phyloP scores from a whole-genome alignment of 306 rosid genomes.

The Gastrolobium villosum region DNA sequence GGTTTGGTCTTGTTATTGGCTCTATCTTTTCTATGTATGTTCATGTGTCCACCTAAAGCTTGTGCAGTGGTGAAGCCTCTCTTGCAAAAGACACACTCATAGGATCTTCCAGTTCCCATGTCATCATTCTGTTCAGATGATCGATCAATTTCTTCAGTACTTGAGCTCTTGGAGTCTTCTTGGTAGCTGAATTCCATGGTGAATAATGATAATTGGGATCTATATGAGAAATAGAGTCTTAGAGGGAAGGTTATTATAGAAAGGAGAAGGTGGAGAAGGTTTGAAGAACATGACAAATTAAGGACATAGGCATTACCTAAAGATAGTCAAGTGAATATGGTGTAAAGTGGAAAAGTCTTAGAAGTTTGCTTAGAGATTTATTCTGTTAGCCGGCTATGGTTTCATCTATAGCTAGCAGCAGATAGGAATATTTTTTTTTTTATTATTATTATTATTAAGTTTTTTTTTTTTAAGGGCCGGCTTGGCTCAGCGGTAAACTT shows the following conservation, averaged over 20 bases:
- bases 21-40: slow-evolving; percentile 86
- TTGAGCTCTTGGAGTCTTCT: slow-evolving; percentile 67
- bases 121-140: slow-evolving; percentile 49
- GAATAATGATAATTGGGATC: neutral
- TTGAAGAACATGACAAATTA: slow-evolving; percentile 60
- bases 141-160: slow-evolving; percentile 66
- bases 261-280: slow-evolving; percentile 50
- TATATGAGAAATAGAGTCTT: slow-evolving; percentile 20
- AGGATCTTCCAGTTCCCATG: slow-evolving; percentile 65
- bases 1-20: slow-evolving; percentile 55
- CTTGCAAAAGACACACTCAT: slow-evolving; percentile 92
- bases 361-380: slow-evolving; percentile 56
- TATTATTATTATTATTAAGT: no score
- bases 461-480: no score
- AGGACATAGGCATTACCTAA: slow-evolving; percentile 65
- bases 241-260: slow-evolving; percentile 52
- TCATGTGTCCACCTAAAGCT: slow-evolving; percentile 97
- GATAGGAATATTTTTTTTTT: neutral
- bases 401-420: slow-evolving; percentile 38
- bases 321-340: slow-evolving; percentile 53
- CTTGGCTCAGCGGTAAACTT: no score
- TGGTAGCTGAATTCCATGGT: slow-evolving; percentile 61
- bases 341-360: slow-evolving; percentile 66
- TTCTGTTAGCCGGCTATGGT: slow-evolving; percentile 75
- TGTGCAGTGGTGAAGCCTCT: slow-evolving; percentile 94